These are phyloP conservation scores for Vitis hybrid DNA, from an alignment of 177 flowering plant species.

Conservation along the genomic window DNA sequence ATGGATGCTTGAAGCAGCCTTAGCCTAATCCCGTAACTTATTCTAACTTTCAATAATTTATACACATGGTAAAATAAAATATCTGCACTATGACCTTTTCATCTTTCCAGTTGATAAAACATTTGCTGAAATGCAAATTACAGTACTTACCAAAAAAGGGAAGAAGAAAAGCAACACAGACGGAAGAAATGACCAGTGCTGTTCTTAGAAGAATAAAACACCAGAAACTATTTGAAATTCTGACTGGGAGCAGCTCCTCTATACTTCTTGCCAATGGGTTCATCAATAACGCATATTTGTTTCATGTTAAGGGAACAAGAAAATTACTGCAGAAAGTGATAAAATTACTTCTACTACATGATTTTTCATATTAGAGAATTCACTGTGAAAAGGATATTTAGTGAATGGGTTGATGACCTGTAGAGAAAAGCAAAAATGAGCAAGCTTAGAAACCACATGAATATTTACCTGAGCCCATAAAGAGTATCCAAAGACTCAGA, in stretches of 20 bases:
- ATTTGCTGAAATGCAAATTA: not conserved
- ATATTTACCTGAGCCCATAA: not conserved
- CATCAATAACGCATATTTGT: constrained; percentile 73
- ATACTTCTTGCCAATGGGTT: constrained; percentile 82
- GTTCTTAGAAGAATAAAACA: constrained; percentile 57
- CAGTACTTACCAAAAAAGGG: constrained; percentile 73
- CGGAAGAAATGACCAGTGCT: constrained; percentile 63
- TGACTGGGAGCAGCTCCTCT: constrained; percentile 73
- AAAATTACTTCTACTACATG: not conserved
- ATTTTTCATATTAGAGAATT: not conserved
- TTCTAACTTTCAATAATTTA: not conserved
- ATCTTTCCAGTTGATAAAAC: not conserved
- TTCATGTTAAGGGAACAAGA: constrained; percentile 41
- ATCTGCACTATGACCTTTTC: not conserved
- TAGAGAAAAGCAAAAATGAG: not conserved
- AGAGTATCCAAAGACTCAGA: constrained; percentile 5
- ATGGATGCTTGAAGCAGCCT: not conserved
- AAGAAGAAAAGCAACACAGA: constrained; percentile 62
- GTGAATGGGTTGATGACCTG: constrained; percentile 54
- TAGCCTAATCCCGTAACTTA: no score
- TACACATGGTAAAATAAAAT: not conserved
- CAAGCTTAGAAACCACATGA: not conserved
- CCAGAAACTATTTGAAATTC: constrained; percentile 34
- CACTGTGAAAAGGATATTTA: constrained; percentile 28
- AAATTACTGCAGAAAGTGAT: not conserved